Base-by-base conservation (phyloP, 164 flowering plant species). In the Amborella trichopoda region DNA sequence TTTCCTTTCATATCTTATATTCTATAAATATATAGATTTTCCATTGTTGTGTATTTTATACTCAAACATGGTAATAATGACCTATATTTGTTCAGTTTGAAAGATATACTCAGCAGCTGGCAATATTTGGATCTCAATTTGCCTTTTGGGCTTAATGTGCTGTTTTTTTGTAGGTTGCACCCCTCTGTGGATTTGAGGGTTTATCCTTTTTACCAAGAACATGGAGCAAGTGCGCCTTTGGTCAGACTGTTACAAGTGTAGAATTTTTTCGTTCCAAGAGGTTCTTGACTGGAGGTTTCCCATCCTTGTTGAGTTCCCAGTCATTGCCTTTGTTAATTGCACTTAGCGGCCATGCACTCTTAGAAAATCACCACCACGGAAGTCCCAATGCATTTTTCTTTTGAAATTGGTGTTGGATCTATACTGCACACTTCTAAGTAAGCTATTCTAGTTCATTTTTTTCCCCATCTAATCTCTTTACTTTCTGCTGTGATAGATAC, bases 311-410 rank as follows among this genome's bases (percentile, higher is more conserved):
- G 78, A 70, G 61, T 77, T 70, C 55, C 73, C 71, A 66, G 72
- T 68, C 71, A 79, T 77, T 70, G 88, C 95, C 50, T 84, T 93
- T 67, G 87, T 85, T 68, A 93, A 93, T 58, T 76, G 83, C 80
- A 93, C 99, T 72, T 87, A 84, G 82, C 66, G 63, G 61, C 54
- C 63, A 23, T 42, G 56, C 58, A 37, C 54, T 60, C 26, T 51
- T 67, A 23, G 52, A 63, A 75, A n/a, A n/a, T n/a, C 73, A 70
- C 50, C 68, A 66, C 48, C 53, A 52, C 57, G 53, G 56, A 60
- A 69, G 76, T 74, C 74, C 67, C 67, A 48, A 78, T 78, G 87
- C 77, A 37, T 60, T 25, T 46, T 59, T 46, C 47, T 67, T 60
- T 62, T 81, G 71, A 78, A 62, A 62, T 55, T 65, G 65, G 73